Base-by-base conservation (phyloP, 176 grass and related monocot species). In the Aegilops speltoides region DNA sequence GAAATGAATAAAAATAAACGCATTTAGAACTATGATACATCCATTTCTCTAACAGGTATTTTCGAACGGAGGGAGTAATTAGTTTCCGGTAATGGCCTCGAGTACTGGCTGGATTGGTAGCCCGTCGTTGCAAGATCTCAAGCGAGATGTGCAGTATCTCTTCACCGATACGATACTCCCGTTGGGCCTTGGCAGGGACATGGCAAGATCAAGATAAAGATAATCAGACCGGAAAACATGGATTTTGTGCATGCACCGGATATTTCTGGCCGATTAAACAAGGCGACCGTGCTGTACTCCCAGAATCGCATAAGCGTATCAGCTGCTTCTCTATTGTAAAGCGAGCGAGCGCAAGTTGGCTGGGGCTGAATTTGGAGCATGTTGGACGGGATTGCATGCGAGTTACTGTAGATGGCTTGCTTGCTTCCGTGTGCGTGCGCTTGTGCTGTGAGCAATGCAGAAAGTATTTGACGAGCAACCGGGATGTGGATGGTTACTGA, bases 101-200 rank as follows among this genome's bases (percentile, higher is more conserved):
- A 50, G 29, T 24, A 32, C 6, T 52, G 26, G 63, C 26, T 8
- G 43, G 25, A 81, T 48, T 66, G 40, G 1, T 82, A 23, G 48
- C 26, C 63, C 25, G 16, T 69, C 43, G 29, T 70, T 17, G 65
- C 45, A 70, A 34, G 64, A 70, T 82, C 80, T 37, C 28, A 36
- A 17, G 45, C 64, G 22, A 63, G 20, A 82, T 70, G 64, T n/a
- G 12, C 64, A 56, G 65, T 50, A 82, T 82, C 80, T 36, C 46
- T 70, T 25, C 65, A 2, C 25, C 12, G 64, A 54, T 81, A 45
- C 19, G 41, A 50, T 66, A 26, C 59, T 61, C 43, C 43, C 12
- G 43, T 46, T 46, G 12, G 43, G 43, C 43, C 12, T 14, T 26
- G 15, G 14, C 60, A 43, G 36, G 20, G 23, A 12, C 36, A 65